Percentiles rank a stretch among this genome's conserved stretches.
These are phyloP conservation scores for Aspergillus sp. DNA, from an alignment of 2,329 filamentous ascomycete genomes.

Conservation along the genomic window DNA sequence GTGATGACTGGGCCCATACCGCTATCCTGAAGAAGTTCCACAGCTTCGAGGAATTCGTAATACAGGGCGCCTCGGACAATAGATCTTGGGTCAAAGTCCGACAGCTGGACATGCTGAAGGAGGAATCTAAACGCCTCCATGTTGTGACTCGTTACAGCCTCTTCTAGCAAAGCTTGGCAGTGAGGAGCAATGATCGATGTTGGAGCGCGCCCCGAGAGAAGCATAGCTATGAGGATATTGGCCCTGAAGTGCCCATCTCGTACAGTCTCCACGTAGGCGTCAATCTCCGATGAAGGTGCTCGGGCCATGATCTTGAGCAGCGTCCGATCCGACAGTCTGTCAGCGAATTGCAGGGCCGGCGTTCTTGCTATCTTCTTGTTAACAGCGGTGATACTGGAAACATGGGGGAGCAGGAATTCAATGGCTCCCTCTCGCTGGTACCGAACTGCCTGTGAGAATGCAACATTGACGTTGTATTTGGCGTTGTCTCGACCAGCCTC, in stretches of 20 bases:
- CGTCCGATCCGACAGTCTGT: background rate
- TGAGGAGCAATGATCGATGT: background rate
- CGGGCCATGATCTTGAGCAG: background rate
- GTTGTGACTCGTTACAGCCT: background rate
- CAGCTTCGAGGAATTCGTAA: background rate
- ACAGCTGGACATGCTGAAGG: background rate
- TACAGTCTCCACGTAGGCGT: too few relatives aligned
- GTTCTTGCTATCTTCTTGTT: background rate
- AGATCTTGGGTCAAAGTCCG: background rate
- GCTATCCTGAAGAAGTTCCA: background rate
- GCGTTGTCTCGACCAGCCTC: too few relatives aligned
- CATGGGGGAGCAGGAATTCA: background rate
- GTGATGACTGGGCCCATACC: background rate
- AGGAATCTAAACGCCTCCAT: background rate
- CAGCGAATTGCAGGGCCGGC: background rate
- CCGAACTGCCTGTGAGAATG: background rate
- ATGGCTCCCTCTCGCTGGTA: background rate
- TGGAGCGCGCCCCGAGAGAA: background rate
- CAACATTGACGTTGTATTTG: too few relatives aligned
- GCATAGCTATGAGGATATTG: background rate
- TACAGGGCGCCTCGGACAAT: background rate
- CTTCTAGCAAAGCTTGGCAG: background rate
- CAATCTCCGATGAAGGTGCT: background rate
- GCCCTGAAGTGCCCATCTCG: background rate
- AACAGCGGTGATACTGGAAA: background rate